These are phyloP conservation scores for Castanea sativa DNA, from an alignment of 306 rosid species.

Conservation along the genomic window DNA sequence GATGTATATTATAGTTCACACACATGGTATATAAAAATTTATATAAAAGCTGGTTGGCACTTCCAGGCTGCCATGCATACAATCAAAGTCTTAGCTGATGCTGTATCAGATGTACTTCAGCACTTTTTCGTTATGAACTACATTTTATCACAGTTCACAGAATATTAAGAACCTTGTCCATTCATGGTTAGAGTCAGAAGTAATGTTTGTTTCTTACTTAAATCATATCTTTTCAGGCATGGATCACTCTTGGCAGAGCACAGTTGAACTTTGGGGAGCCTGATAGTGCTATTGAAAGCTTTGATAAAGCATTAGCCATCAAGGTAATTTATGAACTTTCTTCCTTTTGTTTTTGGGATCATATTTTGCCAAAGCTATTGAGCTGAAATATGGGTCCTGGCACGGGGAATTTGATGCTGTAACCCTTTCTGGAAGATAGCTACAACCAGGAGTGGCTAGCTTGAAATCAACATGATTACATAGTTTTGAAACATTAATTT, in stretches of 20 bases:
- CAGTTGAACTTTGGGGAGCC: constrained; percentile 93
- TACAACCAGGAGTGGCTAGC: background rate
- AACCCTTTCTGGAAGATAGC: background rate
- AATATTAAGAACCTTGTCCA: constrained; percentile 1
- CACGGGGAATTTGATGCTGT: background rate
- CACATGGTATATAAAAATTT: background rate
- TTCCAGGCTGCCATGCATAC: too few species aligned
- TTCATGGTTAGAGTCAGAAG: background rate
- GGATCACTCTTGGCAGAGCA: constrained; percentile 95
- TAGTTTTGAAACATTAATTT: background rate
- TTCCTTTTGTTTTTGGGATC: constrained; percentile 15
- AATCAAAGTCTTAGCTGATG: background rate
- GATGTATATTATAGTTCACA: too few species aligned
- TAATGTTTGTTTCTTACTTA: constrained; percentile 1
- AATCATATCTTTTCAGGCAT: constrained; percentile 53
- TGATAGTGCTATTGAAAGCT: constrained; percentile 75
- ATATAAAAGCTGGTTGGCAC: too few species aligned
- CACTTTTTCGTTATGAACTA: too few species aligned
- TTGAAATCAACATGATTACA: background rate
- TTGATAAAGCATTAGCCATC: constrained; percentile 75
- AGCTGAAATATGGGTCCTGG: background rate
- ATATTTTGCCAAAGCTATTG: background rate
- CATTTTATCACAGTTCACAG: background rate
- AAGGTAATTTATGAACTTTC: constrained; percentile 50
- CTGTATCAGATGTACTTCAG: background rate